These are phyloP conservation scores for Russula olivacea DNA, from an alignment of 768 basidiomycete genomes.

Conservation along the genomic window DNA sequence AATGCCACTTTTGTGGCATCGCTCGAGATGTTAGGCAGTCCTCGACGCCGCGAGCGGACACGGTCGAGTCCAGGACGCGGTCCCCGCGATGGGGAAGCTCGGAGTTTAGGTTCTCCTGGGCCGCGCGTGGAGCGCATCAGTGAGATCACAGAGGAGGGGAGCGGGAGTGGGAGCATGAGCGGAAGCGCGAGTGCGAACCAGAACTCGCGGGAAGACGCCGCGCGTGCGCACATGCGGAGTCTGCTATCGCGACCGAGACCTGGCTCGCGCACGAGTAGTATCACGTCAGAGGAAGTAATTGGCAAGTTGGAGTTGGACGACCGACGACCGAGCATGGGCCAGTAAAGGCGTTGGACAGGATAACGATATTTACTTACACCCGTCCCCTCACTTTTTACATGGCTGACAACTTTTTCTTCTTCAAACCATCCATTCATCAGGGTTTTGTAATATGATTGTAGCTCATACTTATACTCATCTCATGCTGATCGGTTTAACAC, in stretches of 20 bases:
- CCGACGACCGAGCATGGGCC: slow-evolving; percentile 21
- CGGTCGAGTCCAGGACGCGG: slow-evolving; percentile 23
- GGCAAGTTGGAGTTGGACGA: slow-evolving; percentile 46
- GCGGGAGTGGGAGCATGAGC: slow-evolving; percentile 15
- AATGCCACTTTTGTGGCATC: slow-evolving; percentile 61
- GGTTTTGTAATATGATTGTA: slow-evolving; percentile 19
- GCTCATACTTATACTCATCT: slow-evolving; percentile 21
- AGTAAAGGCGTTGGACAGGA: slow-evolving; percentile 11
- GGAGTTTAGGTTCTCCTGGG: slow-evolving; percentile 8
- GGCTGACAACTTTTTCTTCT: not conserved
- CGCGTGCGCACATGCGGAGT: slow-evolving; percentile 20
- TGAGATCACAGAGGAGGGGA: slow-evolving; percentile 23
- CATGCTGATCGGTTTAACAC: slow-evolving; percentile 12
- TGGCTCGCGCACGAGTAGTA: slow-evolving; percentile 40
- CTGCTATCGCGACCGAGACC: slow-evolving; percentile 27
- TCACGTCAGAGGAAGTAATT: slow-evolving; percentile 45
- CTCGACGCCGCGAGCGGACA: slow-evolving; percentile 31
- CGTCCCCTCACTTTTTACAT: not conserved
- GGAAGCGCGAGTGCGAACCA: slow-evolving; percentile 12
- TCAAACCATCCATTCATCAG: not conserved
- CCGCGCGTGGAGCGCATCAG: slow-evolving; percentile 24
- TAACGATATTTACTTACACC: not conserved
- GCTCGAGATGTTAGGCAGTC: slow-evolving; percentile 48
- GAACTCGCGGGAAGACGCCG: slow-evolving; percentile 24
- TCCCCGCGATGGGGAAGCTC: slow-evolving; percentile 10